These are phyloP conservation scores for Arabis alpina DNA, from an alignment of 345 rosid genomes.

Conservation along the genomic window DNA sequence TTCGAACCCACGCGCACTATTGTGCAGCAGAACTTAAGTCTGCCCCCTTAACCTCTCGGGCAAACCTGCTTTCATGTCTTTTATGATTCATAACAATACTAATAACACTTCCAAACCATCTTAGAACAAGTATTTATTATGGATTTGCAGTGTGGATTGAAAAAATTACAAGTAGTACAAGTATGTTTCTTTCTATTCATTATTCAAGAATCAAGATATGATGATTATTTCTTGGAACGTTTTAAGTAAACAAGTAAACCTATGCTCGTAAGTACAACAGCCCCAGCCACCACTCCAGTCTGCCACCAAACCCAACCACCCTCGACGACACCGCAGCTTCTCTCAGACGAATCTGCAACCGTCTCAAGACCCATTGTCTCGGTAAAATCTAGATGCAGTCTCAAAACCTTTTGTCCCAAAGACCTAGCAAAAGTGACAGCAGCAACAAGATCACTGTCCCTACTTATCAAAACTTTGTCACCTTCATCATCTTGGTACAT, in stretches of 20 bases:
- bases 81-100: neutral
- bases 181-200: neutral
- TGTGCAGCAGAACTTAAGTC: slow-evolving; percentile 96
- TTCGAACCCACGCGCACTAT: slow-evolving; percentile 97
- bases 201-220: neutral
- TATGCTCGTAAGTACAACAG: slow-evolving; percentile 30
- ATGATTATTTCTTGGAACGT: slow-evolving; percentile 41
- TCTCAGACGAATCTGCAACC: slow-evolving; percentile 14
- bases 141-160: slow-evolving; percentile 12
- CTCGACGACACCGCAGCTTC: neutral
- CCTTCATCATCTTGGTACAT: slow-evolving; percentile 95
- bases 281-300: slow-evolving; percentile 26
- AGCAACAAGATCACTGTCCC: slow-evolving; percentile 75
- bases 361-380: slow-evolving; percentile 23
- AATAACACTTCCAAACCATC: neutral
- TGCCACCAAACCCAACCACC: slow-evolving; percentile 30
- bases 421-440: slow-evolving; percentile 73
- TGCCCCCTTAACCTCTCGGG: slow-evolving; percentile 98
- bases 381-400: slow-evolving; percentile 32
- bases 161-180: neutral
- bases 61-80: slow-evolving; percentile 56
- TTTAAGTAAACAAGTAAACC: slow-evolving; percentile 37
- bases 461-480: slow-evolving; percentile 75
- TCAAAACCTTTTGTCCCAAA: slow-evolving; percentile 52
- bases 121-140: neutral